Base-by-base conservation (phyloP, 2,329 filamentous ascomycete genomes). In the Talaromyces sp. region DNA sequence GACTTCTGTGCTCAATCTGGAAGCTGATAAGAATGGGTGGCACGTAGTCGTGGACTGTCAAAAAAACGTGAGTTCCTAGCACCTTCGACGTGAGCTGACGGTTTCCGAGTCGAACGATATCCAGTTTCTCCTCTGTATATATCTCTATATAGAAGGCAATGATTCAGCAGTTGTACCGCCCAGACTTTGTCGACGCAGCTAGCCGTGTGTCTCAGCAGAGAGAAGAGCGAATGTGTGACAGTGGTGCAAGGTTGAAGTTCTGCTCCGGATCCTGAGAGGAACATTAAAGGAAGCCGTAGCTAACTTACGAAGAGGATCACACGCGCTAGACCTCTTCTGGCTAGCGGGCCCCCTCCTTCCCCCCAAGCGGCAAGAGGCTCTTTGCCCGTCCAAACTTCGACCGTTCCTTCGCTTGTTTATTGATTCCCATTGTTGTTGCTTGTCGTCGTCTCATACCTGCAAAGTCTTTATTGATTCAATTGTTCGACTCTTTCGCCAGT, bases 321-420 rank as follows among this genome's bases (percentile, higher is more conserved):
- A 52, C 10, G 10, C 24, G 27, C 52, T 62, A 59, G 67, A 63
- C 67, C 67, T 59, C 6, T 56, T 35, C 27, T 11, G 41, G 63
- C 41, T 72, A 73, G 71, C 61, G 65, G 45, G 66, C 68, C 68
- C 70, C 68, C 60, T 58, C 56, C 56, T 41, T 22, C 54, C 54
- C 33, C 54, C 47, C 37, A 39, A 39, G 37, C 11, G 37, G 37
- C 45, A 66, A 66, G 70, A 71, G 69, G 73, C 71, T 73, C 72
- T 72, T 31, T 69, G 71, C 69, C 63, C 69, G 68, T 69, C 70
- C 67, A 69, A 68, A 68, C 69, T 71, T 68, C 70, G 69, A 35
- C 19, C 68, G 68, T 35, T 31, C 68, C 58, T 60, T 68, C 69
- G 22, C 39, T 58, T 47, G 14, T 49, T 59, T 31, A 37, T 62